A percentile compares a stretch with the other conserved stretches of the same genome.
These are phyloP conservation scores for Geotrichum reessii DNA, from an alignment of 1,139 yeast genomes.

Conservation along the genomic window DNA sequence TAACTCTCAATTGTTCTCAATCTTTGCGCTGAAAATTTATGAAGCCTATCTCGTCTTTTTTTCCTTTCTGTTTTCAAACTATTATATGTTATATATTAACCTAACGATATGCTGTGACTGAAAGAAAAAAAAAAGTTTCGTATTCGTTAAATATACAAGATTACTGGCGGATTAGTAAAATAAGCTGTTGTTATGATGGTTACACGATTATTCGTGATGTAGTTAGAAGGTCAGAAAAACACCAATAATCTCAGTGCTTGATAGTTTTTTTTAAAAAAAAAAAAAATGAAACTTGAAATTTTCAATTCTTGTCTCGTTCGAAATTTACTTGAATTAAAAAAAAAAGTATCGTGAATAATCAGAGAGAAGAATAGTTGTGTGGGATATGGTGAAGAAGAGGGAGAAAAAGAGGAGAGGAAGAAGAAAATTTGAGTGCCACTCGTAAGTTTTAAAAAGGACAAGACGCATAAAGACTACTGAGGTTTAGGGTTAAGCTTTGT, in stretches of 20 bases:
- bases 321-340: neutral
- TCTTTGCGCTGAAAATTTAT: neutral
- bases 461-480: neutral
- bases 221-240: neutral
- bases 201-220: neutral
- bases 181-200: neutral
- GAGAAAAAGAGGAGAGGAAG: neutral
- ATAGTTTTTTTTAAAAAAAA: neutral
- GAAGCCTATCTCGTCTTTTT: neutral
- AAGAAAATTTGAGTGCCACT: neutral
- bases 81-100: neutral
- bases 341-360: neutral
- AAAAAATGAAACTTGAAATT: neutral
- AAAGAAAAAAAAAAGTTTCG: neutral
- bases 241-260: neutral
- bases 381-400: neutral
- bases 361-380: neutral
- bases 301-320: neutral
- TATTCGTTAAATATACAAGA: neutral
- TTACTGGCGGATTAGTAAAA: neutral
- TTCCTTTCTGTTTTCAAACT: neutral
- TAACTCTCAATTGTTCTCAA: conserved; percentile 1
- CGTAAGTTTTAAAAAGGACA: neutral
- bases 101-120: neutral
- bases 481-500: conserved; percentile 5